Base-by-base conservation (phyloP, 192 early-diverging fungal species). In the Coemansia aciculifera region DNA sequence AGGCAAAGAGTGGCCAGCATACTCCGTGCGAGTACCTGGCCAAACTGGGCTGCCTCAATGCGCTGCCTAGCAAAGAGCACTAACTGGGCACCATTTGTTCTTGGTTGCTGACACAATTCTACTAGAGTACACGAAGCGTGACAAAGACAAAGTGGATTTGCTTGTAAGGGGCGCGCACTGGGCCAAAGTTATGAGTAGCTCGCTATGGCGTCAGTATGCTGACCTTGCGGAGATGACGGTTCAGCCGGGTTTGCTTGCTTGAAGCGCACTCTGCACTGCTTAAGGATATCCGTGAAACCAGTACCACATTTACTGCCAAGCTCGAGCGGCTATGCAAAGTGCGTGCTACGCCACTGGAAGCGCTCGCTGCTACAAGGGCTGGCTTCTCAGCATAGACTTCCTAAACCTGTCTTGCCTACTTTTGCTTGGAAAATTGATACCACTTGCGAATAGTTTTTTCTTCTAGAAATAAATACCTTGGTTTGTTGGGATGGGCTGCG, bases 1-100 rank as follows among this genome's bases (percentile, higher is more conserved):
- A 97, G 37, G 97, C 95, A 15, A 94, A 98, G 73, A 91, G 93
- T 75, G 93, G 93, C 24, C 95, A 99, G 64, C 96, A 91, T 82
- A 95, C 98, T 86, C 97, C 97, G 21, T 84, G 93, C 31, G 97
- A 99, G 81, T 99, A 97, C 64, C 76, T 99, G 36, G 89, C 94
- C 0, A 95, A 95, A 72, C 79, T 99, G 57, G 84, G 90, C 36
- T 89, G 90, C 56, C 88, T 99, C 36, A 87, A 92, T 24, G 85
- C 85, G 19, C 74, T 94, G n/a, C 83, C 89, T 24, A 69, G 52
- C 64, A 84, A 85, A 40, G 86, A 90, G 56, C 93, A 94, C 67
- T 94, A 27, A 75, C 73, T 7, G 86, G 89, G 23, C 84, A 86
- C 21, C 82, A 87, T 37, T 63, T 80, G 67, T 92, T 85, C 70